Conservation (phyloP, 768 basidiomycete genomes). For the Cubamyces sp. region DNA sequence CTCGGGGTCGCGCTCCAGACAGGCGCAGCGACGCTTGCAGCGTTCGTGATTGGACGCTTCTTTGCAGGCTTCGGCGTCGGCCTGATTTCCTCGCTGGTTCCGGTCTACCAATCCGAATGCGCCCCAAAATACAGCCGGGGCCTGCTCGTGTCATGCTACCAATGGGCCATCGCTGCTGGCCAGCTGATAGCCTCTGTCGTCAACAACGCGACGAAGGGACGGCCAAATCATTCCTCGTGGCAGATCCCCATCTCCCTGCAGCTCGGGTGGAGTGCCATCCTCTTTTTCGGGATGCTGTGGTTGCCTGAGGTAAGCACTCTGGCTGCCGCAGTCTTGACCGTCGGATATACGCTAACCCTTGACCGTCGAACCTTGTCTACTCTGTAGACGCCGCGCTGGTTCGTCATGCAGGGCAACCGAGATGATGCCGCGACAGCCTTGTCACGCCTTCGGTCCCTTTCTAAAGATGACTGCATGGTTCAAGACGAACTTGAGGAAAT, state of each 20-base stretch:
- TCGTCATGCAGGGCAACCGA: slow-evolving; percentile 66
- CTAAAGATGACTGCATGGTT: slow-evolving; percentile 51
- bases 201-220: slow-evolving; percentile 63
- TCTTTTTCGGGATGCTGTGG: slow-evolving; percentile 68
- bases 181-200: slow-evolving; percentile 73
- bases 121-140: slow-evolving; percentile 61
- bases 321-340: slow-evolving; percentile 2
- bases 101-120: slow-evolving; percentile 61
- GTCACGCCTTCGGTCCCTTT: slow-evolving; percentile 59
- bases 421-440: slow-evolving; percentile 61
- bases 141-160: slow-evolving; percentile 37
- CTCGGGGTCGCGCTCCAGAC: slow-evolving; percentile 70
- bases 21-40: slow-evolving; percentile 51
- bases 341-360: background rate
- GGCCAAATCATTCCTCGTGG: slow-evolving; percentile 54
- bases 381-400: slow-evolving; percentile 70
- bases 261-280: slow-evolving; percentile 75
- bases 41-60: slow-evolving; percentile 73
- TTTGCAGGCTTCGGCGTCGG: slow-evolving; percentile 83
- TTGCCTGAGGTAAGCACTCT: slow-evolving; percentile 56
- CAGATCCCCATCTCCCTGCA: slow-evolving; percentile 78
- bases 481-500: slow-evolving; percentile 57
- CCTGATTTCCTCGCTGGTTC: slow-evolving; percentile 67
- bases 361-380: background rate
- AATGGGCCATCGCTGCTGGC: slow-evolving; percentile 75